Evolutionary conservation across 1,284 basidiomycete genomes (phyloP), one percentile per base, ranked within the genome.

Genomic region (Mycosarcoma maydis): DNA sequence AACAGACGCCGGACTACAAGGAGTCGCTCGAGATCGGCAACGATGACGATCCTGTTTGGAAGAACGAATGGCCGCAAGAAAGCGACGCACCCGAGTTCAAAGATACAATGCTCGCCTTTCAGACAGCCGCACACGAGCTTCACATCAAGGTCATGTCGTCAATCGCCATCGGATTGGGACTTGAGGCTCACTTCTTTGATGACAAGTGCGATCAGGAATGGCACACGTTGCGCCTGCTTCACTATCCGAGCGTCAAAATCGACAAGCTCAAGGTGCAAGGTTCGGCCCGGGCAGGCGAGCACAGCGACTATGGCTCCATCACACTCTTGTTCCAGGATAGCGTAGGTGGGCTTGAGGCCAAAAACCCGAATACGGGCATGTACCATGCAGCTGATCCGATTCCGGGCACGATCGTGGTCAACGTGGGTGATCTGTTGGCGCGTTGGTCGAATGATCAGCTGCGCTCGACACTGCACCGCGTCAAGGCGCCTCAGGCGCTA

Each of bases 11-110:
- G 0, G 72, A 76, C 77, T 88, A 83, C 82, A 92, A 92, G 81
- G 91, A 92, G 81, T 85, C 87, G 14, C 91, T 92, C 87, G 91
- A 93, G 81, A 92, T 90, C 88, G 87, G 90, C 90, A 70, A 84
- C 85, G 26, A 85, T 82, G 29, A 90, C 87, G 88, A 88, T 86
- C 53, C 74, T 3, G 70, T 61, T 13, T 80, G 68, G 67, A 62
- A 64, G 81, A 93, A 93, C 80, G 85, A 86, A 69, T 93, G 92
- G 91, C 91, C 90, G 3, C 80, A 84, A 41, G 88, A 90, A 72
- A 72, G 59, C 3, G 86, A 88, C 47, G 86, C 83, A 3, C 89
- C 90, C 0, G 84, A 80, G 3, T 92, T 92, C 83, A 89, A 89
- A 78, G 77, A 83, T 13, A 88, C 87, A 3, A 90, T 90, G 88